Evolutionary conservation across 2,329 filamentous ascomycete species (phyloP).

Genomic region (Penicillium fuscoglaucum): DNA sequence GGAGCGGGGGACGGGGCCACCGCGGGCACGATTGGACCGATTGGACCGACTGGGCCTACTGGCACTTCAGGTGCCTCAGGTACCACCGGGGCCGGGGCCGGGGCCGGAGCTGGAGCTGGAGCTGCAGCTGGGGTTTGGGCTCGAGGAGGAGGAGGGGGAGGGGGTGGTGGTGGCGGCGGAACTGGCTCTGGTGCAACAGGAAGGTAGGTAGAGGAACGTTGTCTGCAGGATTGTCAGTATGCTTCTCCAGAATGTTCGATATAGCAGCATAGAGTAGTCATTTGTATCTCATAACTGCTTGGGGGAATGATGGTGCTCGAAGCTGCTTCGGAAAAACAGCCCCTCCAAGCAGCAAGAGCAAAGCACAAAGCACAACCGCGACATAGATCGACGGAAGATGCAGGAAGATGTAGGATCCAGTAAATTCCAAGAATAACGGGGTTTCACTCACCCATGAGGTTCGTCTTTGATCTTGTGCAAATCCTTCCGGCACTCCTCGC

Average conservation of each 20-base stretch:
- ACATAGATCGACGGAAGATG: background rate
- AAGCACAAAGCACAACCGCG: conserved; percentile 1
- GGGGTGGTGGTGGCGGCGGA: background rate
- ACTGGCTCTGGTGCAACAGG: conserved; percentile 50
- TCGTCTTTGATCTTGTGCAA: conserved; percentile 81
- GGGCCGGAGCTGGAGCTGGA: background rate
- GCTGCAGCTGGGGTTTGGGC: too few relatives aligned
- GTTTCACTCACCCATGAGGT: conserved; percentile 73
- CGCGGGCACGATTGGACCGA: background rate
- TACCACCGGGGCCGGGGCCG: background rate
- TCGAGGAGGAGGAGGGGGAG: background rate
- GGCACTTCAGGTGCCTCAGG: background rate
- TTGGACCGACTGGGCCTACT: background rate
- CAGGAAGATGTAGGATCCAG: background rate
- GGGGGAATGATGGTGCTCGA: background rate
- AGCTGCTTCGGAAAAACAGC: conserved; percentile 1
- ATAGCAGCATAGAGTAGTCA: conserved; percentile 9
- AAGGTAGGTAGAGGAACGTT: conserved; percentile 64
- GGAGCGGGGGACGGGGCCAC: conserved; percentile 33
- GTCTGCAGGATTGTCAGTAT: conserved; percentile 48
- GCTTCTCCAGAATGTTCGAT: background rate
- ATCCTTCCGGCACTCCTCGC: conserved; percentile 89
- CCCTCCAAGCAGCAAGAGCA: conserved; percentile 5
- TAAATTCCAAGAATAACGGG: background rate
- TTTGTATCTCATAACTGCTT: background rate